Evolutionary conservation across 2,329 filamentous ascomycete genomes (phyloP), one percentile per base, ranked within the genome.

Genomic region (Pseudogymnoascus sp.): DNA sequence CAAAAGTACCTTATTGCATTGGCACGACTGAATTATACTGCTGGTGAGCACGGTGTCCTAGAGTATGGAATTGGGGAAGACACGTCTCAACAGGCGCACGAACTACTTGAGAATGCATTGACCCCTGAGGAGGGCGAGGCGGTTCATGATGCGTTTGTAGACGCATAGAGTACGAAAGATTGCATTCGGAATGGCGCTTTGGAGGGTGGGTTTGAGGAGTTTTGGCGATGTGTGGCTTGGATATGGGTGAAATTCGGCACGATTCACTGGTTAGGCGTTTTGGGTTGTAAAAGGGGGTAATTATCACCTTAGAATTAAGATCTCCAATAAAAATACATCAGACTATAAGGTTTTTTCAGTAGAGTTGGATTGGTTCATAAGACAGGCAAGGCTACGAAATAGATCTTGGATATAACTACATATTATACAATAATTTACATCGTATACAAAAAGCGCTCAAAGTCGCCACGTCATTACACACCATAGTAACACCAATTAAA

Each of bases 1-100:
- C 92, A 96, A 71, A 92, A 92, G 62, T 93, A 96, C 71, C 79
- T 96, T 1, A 84, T 97, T 8, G 86, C 86, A 1, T 78, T 99
- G 51, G 92, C 91, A 0, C 79, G 93, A 45, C 78, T 98, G n/a
- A 92, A 90, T 0, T 97, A 96, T 74, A 88, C 86, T 5, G 85
- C 87, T 21, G 31, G 28, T 61, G 91, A 96, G 66, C 89, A 91
- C 31, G 75, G 90, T 7, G 83, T 95, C 10, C 81, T 96, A 28
- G 92, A 97, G 75, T 80, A 81, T 1, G 88, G 88, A 0, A 88
- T 96, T 62, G 88, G 90, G 37, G 84, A 88, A 28, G 90, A 91
- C 67, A 90, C 92, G 0, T 85, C 89, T 1, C 90, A 93, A 67
- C 86, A 88, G 75, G 93, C 95, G 3, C 88, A 93, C 69, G 86